Conservation (phyloP, 2,329 filamentous ascomycete genomes). For the Fusarium nelsonii region DNA sequence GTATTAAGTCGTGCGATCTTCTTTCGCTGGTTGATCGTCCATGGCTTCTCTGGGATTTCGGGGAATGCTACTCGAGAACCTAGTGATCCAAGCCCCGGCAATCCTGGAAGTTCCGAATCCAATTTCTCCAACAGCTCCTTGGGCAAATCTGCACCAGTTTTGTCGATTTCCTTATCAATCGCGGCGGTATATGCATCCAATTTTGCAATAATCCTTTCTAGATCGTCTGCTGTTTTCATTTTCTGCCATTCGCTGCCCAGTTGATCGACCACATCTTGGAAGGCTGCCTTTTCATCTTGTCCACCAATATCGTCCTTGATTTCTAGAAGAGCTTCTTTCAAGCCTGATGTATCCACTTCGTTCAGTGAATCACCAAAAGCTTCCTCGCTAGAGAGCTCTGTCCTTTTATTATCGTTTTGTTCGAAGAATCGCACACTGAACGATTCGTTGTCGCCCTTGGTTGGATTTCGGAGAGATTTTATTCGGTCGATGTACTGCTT, state of each 20-base stretch:
- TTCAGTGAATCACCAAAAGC: conserved; percentile 57
- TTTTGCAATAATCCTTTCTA: conserved; percentile 53
- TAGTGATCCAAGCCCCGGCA: conserved; percentile 45
- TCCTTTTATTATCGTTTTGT: conserved; percentile 55
- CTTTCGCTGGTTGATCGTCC: conserved; percentile 55
- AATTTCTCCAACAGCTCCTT: conserved; percentile 52
- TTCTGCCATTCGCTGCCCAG: conserved; percentile 51
- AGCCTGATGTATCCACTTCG: conserved; percentile 52
- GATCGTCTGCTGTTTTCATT: conserved; percentile 51
- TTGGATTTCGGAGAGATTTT: conserved; percentile 41
- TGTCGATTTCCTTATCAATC: conserved; percentile 54
- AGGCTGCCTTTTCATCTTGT: conserved; percentile 52
- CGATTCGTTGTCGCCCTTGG: conserved; percentile 30
- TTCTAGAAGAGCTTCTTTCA: conserved; percentile 54
- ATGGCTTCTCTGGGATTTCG: conserved; percentile 54
- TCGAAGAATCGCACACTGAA: conserved; percentile 63
- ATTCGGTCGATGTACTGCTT: conserved; percentile 49
- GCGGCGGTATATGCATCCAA: conserved; percentile 53
- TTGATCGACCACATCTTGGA: conserved; percentile 53
- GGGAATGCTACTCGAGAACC: conserved; percentile 46
- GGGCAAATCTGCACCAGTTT: conserved; percentile 50
- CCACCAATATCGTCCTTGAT: conserved; percentile 56
- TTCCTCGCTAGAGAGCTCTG: conserved; percentile 55
- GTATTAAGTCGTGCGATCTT: conserved; percentile 56
- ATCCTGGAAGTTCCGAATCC: conserved; percentile 47